Evolutionary conservation across 495 filamentous ascomycete species (phyloP).

Genomic region (Penicillium desertorum): DNA sequence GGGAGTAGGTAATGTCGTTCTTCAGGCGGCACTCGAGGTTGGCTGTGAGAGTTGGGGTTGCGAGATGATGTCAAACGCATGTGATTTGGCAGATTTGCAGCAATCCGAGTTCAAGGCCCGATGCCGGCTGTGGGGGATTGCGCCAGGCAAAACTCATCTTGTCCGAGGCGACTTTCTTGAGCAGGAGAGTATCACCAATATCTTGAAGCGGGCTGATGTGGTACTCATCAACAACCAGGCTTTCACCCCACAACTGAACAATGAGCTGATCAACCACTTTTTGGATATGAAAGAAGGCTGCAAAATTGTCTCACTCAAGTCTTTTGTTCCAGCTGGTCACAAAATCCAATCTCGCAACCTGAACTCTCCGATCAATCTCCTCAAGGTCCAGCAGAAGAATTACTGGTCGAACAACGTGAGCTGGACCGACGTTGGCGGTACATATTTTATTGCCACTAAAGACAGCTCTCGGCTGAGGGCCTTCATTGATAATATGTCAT

Average conservation of each 20-base stretch:
- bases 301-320: constrained; percentile 80
- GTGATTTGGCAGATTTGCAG: constrained; percentile 80
- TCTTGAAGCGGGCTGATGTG: constrained; percentile 82
- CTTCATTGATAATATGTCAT: constrained; percentile 43
- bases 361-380: constrained; percentile 72
- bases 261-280: constrained; percentile 83
- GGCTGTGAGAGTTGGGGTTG: constrained; percentile 96
- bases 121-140: constrained; percentile 86
- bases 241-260: constrained; percentile 83
- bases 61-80: constrained; percentile 89
- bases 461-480: constrained; percentile 58
- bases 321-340: constrained; percentile 71
- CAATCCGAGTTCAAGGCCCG: constrained; percentile 80
- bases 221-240: constrained; percentile 97
- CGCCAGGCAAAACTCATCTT: constrained; percentile 73
- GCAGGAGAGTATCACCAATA: constrained; percentile 64
- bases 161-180: constrained; percentile 82
- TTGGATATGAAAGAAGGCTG: constrained; percentile 91
- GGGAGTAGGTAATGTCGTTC: constrained; percentile 90
- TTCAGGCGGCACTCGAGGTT: constrained; percentile 91
- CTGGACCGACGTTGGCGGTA: constrained; percentile 82
- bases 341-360: constrained; percentile 67
- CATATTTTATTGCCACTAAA: constrained; percentile 85
- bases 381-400: constrained; percentile 69
- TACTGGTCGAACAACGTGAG: constrained; percentile 85